phyloP scores from a whole-genome alignment of 192 early-diverging fungal genomes.

The Coemansia erecta region DNA sequence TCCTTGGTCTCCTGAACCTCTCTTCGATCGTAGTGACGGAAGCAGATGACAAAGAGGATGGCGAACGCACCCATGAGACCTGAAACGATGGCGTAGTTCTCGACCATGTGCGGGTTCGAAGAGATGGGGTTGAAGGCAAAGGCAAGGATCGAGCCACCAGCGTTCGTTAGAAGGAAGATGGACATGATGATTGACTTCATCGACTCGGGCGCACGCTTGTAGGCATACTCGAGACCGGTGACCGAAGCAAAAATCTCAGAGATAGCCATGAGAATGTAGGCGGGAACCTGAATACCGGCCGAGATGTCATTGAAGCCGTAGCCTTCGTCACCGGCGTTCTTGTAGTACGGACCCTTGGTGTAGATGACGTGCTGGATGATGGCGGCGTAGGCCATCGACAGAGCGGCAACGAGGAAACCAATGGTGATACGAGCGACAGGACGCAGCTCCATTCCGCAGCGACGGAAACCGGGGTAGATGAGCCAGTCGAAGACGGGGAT shows the following conservation, averaged over 20 bases:
- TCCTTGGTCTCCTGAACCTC: conserved; percentile 31
- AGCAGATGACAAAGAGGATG: conserved; percentile 53
- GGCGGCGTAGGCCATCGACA: conserved; percentile 62
- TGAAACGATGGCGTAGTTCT: conserved; percentile 64
- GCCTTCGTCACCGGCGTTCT: conserved; percentile 35
- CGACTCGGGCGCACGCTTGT: conserved; percentile 58
- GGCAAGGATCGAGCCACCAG: conserved; percentile 57
- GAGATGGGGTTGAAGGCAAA: conserved; percentile 58
- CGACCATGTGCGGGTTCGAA: conserved; percentile 58
- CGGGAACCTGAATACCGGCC: conserved; percentile 58
- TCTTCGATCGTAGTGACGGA: conserved; percentile 54
- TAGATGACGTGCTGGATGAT: conserved; percentile 62
- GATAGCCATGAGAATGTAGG: conserved; percentile 58
- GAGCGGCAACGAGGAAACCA: conserved; percentile 56
- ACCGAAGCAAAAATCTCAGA: conserved; percentile 63
- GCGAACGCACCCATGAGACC: conserved; percentile 47
- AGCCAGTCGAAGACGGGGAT: conserved; percentile 58
- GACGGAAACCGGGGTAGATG: conserved; percentile 58
- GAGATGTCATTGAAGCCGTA: conserved; percentile 56
- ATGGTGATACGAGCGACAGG: conserved; percentile 59
- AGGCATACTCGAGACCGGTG: conserved; percentile 68
- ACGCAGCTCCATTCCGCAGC: conserved; percentile 53
- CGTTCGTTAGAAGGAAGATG: conserved; percentile 58
- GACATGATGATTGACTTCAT: conserved; percentile 68
- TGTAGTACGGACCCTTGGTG: conserved; percentile 48